A percentile compares a stretch with the other conserved stretches of the same genome.
These are phyloP conservation scores for Bryoerythrophyllum caledonicum DNA, from an alignment of 225 moss, liverwort and hornwort species.

Conservation along the genomic window DNA sequence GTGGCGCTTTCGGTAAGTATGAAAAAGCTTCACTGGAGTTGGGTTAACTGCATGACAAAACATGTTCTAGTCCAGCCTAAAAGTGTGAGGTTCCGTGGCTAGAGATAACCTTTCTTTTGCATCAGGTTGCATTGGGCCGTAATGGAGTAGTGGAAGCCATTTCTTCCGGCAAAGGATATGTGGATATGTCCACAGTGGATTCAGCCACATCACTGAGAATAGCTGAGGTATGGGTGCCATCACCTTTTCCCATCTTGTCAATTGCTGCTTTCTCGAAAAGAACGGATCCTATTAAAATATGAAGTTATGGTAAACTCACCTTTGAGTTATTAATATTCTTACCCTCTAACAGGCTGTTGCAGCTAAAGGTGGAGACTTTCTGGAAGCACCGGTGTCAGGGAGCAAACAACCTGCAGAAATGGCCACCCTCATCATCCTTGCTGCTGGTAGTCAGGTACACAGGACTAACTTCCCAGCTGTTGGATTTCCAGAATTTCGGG, in stretches of 20 bases:
- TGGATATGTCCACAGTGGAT: conserved; percentile 98
- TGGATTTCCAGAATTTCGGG: background rate
- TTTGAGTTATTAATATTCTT: background rate
- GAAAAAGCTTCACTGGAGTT: background rate
- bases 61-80: background rate
- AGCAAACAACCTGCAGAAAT: conserved; percentile 89
- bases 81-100: background rate
- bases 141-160: conserved; percentile 72
- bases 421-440: conserved; percentile 74
- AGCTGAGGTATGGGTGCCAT: conserved; percentile 55
- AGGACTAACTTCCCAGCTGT: background rate
- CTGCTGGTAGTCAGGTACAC: conserved; percentile 85
- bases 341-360: conserved; percentile 56
- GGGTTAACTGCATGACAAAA: background rate
- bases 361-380: conserved; percentile 77
- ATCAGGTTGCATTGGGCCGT: conserved; percentile 74
- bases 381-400: conserved; percentile 95
- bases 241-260: background rate
- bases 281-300: background rate
- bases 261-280: background rate
- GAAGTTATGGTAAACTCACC: background rate
- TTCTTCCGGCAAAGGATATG: conserved; percentile 75
- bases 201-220: conserved; percentile 66
- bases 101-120: background rate
- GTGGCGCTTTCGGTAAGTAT: conserved; percentile 69